phyloP scores from a whole-genome alignment of 306 rosid species.

The Senna tora region DNA sequence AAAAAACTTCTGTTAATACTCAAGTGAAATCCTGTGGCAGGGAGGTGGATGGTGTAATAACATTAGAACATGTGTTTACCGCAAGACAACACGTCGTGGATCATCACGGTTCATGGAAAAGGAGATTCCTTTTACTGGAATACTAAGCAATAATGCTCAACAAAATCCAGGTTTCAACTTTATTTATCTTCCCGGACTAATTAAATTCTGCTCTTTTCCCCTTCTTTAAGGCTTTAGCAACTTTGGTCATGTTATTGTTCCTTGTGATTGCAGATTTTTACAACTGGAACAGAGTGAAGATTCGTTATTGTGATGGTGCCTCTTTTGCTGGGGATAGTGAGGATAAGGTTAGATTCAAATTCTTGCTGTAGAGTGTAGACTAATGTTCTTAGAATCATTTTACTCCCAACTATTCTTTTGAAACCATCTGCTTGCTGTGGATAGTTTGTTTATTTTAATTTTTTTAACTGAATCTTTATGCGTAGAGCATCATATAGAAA shows the following conservation, averaged over 20 bases:
- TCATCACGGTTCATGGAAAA: constrained; percentile 89
- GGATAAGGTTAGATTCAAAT: constrained; percentile 56
- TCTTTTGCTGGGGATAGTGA: constrained; percentile 87
- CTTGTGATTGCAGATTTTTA: constrained; percentile 69
- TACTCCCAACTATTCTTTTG: neutral
- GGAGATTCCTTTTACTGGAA: constrained; percentile 74
- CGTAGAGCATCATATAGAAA: constrained; percentile 24
- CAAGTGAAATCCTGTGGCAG: constrained; percentile 58
- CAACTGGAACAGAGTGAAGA: constrained; percentile 94
- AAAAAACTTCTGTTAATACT: constrained; percentile 12
- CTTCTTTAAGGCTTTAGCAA: constrained; percentile 4
- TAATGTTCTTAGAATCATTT: constrained; percentile 1
- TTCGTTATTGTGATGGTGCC: constrained; percentile 99
- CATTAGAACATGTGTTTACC: constrained; percentile 78
- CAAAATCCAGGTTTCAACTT: constrained; percentile 81
- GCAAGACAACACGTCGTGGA: constrained; percentile 78
- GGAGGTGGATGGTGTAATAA: constrained; percentile 98
- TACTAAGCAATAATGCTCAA: constrained; percentile 70
- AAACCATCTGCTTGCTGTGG: constrained; percentile 11
- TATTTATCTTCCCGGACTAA: constrained; percentile 3
- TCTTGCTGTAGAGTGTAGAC: constrained; percentile 13
- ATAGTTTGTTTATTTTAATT: neutral
- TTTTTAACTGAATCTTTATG: neutral
- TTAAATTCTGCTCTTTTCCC: constrained; percentile 19
- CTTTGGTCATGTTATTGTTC: constrained; percentile 31